Evolutionary conservation across 1,284 basidiomycete species (phyloP), one percentile per base, ranked within the genome.

Genomic region (Wolfiporia cocos): DNA sequence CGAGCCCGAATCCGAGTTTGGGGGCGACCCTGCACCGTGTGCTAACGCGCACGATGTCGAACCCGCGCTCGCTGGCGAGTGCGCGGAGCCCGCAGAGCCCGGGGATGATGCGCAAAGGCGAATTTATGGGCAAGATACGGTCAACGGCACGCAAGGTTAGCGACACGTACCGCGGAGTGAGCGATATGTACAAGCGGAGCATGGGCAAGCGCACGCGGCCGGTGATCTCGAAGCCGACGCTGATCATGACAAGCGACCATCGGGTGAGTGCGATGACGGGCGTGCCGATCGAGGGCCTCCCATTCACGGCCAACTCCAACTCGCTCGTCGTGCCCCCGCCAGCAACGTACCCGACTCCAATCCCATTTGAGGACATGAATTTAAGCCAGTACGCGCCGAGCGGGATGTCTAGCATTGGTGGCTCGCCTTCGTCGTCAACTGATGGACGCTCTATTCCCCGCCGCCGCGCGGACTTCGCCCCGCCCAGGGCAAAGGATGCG

Each of bases 61-160:
- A 62, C 39, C 47, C 50, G 34, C 49, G 56, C 41, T 56, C 63
- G 39, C 49, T 48, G 37, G 49, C 43, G 29, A 24, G 53, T 29
- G 48, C 52, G 3, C 32, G 44, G 2, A 51, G 52, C 15, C 42
- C 49, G 26, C 48, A 49, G 17, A 74, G 68, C 44, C 71, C 77
- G 19, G 72, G 69, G 9, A 66, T 80, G 30, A 78, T 85, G 70
- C 77, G 70, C 56, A 86, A 86, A 58, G 68, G 65, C 19, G 80
- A 84, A 52, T 86, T 86, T 55, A 52, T 86, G 38, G 68, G 70
- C 17, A 73, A 64, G 54, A 68, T 86, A 34, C 73, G 66, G 50
- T 65, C 74, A 35, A 80, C 80, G 6, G 76, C 80, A 26, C 69
- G 84, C 43, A 71, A 76, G 35, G 81, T 85, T 44, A 85, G 83